phyloP scores from a whole-genome alignment of 2,329 filamentous ascomycete genomes.

The Claviceps lovelessii region DNA sequence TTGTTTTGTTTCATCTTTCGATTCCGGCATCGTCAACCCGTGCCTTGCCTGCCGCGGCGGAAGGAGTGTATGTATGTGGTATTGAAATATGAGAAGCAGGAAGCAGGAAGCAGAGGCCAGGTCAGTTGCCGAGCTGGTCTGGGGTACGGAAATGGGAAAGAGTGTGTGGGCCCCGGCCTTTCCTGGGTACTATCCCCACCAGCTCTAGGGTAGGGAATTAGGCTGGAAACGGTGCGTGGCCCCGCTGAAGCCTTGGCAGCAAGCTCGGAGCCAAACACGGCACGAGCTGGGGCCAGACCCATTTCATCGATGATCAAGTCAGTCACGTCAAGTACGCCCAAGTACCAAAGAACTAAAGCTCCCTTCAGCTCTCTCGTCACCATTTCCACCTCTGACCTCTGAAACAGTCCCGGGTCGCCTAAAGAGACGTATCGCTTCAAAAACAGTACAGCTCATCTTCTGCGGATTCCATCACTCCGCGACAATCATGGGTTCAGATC shows the following conservation, averaged over 20 bases:
- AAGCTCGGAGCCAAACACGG: background rate
- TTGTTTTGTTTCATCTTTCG: background rate
- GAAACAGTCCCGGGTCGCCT: conserved; percentile 1
- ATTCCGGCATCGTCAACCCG: background rate
- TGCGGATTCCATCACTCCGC: conserved; percentile 12
- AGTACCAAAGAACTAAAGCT: conserved; percentile 5
- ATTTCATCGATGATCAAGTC: background rate
- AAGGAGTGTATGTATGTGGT: background rate
- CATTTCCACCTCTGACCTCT: background rate
- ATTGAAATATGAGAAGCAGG: background rate
- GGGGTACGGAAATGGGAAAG: background rate
- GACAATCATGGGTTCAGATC: conserved; percentile 58
- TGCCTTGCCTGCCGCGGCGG: background rate
- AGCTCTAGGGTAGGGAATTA: background rate
- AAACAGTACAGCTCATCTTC: conserved; percentile 7
- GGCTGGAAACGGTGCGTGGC: background rate
- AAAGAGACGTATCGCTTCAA: background rate
- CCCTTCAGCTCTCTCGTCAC: conserved; percentile 3
- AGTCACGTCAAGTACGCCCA: background rate
- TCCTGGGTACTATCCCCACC: background rate
- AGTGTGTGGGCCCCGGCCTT: background rate
- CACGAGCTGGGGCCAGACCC: conserved; percentile 4
- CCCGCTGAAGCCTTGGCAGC: background rate
- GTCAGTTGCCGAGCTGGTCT: background rate
- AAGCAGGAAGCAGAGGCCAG: background rate